Evolutionary conservation across 129 eudicot species (phyloP).

Genomic region (Arctium minus): DNA sequence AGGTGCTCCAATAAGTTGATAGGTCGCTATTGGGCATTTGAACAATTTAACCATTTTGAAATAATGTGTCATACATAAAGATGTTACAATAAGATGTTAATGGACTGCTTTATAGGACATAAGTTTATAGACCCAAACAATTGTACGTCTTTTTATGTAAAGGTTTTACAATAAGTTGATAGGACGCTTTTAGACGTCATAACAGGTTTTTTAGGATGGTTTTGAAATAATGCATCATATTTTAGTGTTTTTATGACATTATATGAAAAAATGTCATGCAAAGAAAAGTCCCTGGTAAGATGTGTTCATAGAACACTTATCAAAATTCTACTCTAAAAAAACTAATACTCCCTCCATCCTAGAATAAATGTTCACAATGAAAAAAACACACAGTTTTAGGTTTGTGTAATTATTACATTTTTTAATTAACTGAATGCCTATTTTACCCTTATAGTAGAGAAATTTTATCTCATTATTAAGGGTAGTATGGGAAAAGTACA

Average conservation of each 20-base stretch:
- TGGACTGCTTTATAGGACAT: neutral
- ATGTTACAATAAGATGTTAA: no score
- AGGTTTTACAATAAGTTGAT: neutral
- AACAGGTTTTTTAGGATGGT: neutral
- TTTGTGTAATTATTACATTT: neutral
- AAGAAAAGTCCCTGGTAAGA: neutral
- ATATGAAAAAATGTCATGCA: neutral
- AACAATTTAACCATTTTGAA: no score
- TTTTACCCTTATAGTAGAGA: neutral
- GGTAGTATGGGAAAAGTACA: neutral
- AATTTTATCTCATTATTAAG: neutral
- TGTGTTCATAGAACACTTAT: neutral
- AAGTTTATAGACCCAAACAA: neutral
- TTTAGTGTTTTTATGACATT: neutral
- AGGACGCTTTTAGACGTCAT: neutral
- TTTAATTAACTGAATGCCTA: neutral
- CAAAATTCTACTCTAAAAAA: no score
- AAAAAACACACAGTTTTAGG: neutral
- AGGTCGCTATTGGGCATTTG: no score
- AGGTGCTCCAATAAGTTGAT: neutral
- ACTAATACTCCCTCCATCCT: no score
- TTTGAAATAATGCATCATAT: neutral
- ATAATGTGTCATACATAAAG: no score
- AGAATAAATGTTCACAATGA: no score
- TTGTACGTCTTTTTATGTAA: no score